Base-by-base conservation (phyloP, 352 stramenopile genomes). In the Plasmopara viticola region DNA sequence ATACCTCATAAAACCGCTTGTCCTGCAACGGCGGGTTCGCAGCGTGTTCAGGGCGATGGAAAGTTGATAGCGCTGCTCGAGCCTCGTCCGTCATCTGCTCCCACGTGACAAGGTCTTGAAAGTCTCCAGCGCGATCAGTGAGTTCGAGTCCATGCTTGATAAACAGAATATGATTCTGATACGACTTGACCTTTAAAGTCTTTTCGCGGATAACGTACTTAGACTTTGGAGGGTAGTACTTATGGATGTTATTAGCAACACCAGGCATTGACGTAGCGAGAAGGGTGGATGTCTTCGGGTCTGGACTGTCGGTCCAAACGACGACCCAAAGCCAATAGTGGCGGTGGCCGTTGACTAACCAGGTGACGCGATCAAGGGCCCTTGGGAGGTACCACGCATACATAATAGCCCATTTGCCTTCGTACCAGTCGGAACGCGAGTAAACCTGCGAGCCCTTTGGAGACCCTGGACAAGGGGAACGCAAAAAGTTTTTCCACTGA, bases 351-450 rank as follows among this genome's bases (percentile, higher is more conserved):
- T 45, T 10, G 9, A 37, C 33, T 1, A 25, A 17, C 31, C 1
- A 4, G 44, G 46, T 4, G 25, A n/a, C 0, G 17, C 35, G 10
- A 12, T 35, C 31, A 35, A 35, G 31, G 7, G 51, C 51, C 39
- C 56, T 65, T 6, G 58, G 58, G 17, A 61, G 56, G 29, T 65
- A 65, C 45, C 40, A 65, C 6, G 51, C 37, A 41, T 64, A 60
- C 41, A 60, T 52, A 20, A 65, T 61, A 31, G 41, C 51, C 46
- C 40, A 57, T 2, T 50, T 29, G 5, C 29, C 35, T 1, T 37
- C 14, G 28, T 33, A 29, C 51, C 41, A 50, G 1, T 18, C 38
- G 6, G 58, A 44, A 28, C 58, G 52, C 0, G 44, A 51, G 46
- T 64, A 64, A 15, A 65, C 37, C 7, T 65, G 58, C 4, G 58